Evolutionary conservation across 2,329 filamentous ascomycete species (phyloP), one percentile per base, ranked within the genome.

Genomic region (Aspergillus ustus): DNA sequence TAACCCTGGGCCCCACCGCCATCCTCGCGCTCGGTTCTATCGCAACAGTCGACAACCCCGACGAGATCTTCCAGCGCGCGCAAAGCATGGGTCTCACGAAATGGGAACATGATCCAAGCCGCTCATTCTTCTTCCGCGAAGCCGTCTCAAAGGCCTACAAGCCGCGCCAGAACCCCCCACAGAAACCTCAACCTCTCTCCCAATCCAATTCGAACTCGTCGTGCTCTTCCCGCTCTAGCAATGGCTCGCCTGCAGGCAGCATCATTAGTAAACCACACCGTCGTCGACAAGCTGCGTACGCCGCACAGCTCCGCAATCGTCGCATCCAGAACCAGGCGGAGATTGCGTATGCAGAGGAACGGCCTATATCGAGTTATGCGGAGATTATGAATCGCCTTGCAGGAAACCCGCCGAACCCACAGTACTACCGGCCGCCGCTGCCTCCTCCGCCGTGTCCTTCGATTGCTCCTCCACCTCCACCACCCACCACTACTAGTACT

Each of bases 141-240:
- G 85, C 86, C 1, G 81, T 88, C 34, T 81, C 84, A 1, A 83
- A 84, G 22, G 80, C 86, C 20, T 89, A 89, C 71, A 84, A 87
- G 69, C 82, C 77, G 44, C 71, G 72, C 54, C 70, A 68, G 61
- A 66, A 63, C 3, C 50, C 44, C 22, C 44, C 63, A 7, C 59
- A 57, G 19, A 48, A 44, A 22, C 51, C 50, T 15, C 52, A 48
- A 2, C 49, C 46, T 40, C 43, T 54, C 4, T 57, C 66, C n/a
- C 62, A 59, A 20, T 46, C 63, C 29, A 61, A 59, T 50, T 68
- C 62, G 28, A 58, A 57, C 25, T 59, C 62, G 11, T 57, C 58
- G 15, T 45, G 58, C 17, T 63, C 60, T 4, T 59, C 60, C 40
- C 62, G 62, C 56, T 63, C 65, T 49, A 63, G 61, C 44, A 37